Base-by-base conservation (phyloP, 2,329 filamentous ascomycete species). In the Sodiomyces alkalinus region DNA sequence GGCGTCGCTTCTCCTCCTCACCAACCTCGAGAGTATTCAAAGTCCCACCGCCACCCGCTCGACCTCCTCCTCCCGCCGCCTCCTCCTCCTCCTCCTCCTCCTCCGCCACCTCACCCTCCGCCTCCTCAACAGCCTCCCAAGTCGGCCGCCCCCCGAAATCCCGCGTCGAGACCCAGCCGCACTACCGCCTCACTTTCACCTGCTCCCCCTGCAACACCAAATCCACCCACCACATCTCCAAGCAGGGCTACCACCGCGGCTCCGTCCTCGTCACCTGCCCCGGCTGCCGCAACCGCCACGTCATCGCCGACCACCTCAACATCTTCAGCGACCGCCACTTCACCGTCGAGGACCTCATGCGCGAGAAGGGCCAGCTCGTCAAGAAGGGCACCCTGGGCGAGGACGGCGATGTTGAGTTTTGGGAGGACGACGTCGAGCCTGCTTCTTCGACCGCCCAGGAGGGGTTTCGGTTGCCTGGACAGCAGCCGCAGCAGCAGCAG, bases 191-290 rank as follows among this genome's bases (percentile, higher is more conserved):
- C 39, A 80, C 75, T 27, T 94, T 98, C 51, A 98, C 90, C 40
- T 98, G 90, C 66, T 75, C 80, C 33, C 82, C 81, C 18, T 98
- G 90, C 56, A 61, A 65, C 25, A 59, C 68, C 19, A 77, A 86
- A 33, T 92, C 82, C n/a, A 67, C 74, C 9, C 92, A 98, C 56
- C 68, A 68, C 28, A 64, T 98, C 42, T 83, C 82, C 17, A 94
- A 96, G 53, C 90, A 96, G 48, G 90, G 83, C 18, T 98, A 98
- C 49, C 86, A 96, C 53, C 65, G 76, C 37, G 90, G 90, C 19
- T 87, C 83, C 2, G 78, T 90, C 4, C 62, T 98, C 32, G 86
- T 96, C 39, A 77, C 78, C 19, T 98, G 90, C 48, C 87, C 90
- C 0, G 60, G 62, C 4, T 98, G 90, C 55, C 74, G 76, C 44